phyloP scores from a whole-genome alignment of 495 filamentous ascomycete genomes.

The Neurospora sp. region DNA sequence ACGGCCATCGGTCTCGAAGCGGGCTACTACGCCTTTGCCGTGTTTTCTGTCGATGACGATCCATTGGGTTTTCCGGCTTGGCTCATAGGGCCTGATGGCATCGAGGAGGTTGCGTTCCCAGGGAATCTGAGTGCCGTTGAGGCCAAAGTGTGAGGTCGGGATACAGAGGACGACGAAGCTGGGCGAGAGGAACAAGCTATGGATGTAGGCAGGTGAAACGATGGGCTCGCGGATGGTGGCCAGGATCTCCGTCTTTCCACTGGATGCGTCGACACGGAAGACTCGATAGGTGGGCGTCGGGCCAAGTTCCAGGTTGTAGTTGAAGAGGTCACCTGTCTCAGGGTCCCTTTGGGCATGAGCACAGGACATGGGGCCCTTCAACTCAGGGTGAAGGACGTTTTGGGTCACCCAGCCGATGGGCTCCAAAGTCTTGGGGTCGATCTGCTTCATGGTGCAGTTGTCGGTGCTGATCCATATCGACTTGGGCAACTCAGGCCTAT shows the following conservation, averaged over 20 bases:
- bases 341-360: slow-evolving; percentile 65
- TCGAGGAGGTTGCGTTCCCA: slow-evolving; percentile 49
- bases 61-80: slow-evolving; percentile 47
- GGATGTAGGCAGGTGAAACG: slow-evolving; percentile 51
- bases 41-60: slow-evolving; percentile 52
- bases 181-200: slow-evolving; percentile 59
- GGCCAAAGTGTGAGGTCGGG: slow-evolving; percentile 41
- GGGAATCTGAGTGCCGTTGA: slow-evolving; percentile 39
- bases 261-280: slow-evolving; percentile 49
- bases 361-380: slow-evolving; percentile 52
- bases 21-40: slow-evolving; percentile 46
- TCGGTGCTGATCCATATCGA: slow-evolving; percentile 55
- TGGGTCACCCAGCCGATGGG: slow-evolving; percentile 53
- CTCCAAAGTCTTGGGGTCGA: slow-evolving; percentile 62
- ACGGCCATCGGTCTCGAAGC: slow-evolving; percentile 48
- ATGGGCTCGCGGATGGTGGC: slow-evolving; percentile 47
- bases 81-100: slow-evolving; percentile 43
- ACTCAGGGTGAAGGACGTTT: slow-evolving; percentile 47
- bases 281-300: slow-evolving; percentile 44
- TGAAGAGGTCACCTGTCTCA: slow-evolving; percentile 63
- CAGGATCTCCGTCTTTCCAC: slow-evolving; percentile 57
- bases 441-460: slow-evolving; percentile 39
- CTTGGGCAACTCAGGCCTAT: slow-evolving; percentile 23
- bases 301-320: slow-evolving; percentile 56
- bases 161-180: slow-evolving; percentile 57